These are phyloP conservation scores for Saussurea involucrata DNA, from an alignment of 129 eudicot genomes.

Conservation along the genomic window DNA sequence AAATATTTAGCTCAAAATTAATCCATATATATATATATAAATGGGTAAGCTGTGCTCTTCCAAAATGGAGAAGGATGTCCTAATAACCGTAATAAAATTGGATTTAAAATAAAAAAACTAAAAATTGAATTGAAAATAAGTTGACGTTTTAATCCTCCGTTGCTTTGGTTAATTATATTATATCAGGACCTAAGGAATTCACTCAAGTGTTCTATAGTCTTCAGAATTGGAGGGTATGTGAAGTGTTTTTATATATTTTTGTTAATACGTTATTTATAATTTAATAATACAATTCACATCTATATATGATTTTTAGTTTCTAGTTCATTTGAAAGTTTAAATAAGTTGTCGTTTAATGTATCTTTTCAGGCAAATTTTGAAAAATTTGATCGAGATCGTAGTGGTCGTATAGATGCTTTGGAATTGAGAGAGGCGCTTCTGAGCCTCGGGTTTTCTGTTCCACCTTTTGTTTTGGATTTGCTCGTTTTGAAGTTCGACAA, in stretches of 20 bases:
- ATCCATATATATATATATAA: too few relatives aligned
- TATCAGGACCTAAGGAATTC: slow-evolving; percentile 78
- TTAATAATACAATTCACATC: background rate
- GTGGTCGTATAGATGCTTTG: slow-evolving; percentile 59
- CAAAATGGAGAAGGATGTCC: too few relatives aligned
- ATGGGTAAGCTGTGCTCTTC: too few relatives aligned
- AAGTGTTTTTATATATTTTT: background rate
- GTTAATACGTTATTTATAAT: background rate
- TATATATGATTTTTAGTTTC: background rate
- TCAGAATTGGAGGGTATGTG: slow-evolving; percentile 79
- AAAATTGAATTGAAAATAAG: background rate
- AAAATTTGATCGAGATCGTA: slow-evolving; percentile 68
- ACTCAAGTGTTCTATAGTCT: slow-evolving; percentile 64
- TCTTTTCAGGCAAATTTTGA: slow-evolving; percentile 51
- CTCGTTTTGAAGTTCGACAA: slow-evolving; percentile 70
- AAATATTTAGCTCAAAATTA: too few relatives aligned
- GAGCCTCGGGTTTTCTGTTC: slow-evolving; percentile 60
- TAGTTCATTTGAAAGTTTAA: background rate
- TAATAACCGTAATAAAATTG: background rate
- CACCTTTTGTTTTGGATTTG: slow-evolving; percentile 53
- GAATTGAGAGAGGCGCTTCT: slow-evolving; percentile 70
- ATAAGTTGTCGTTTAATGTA: background rate
- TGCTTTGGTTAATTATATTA: background rate
- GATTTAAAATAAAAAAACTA: background rate
- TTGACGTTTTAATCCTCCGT: background rate